These are phyloP conservation scores for Hebeloma cylindrosporum DNA, from an alignment of 768 basidiomycete species.

Conservation along the genomic window DNA sequence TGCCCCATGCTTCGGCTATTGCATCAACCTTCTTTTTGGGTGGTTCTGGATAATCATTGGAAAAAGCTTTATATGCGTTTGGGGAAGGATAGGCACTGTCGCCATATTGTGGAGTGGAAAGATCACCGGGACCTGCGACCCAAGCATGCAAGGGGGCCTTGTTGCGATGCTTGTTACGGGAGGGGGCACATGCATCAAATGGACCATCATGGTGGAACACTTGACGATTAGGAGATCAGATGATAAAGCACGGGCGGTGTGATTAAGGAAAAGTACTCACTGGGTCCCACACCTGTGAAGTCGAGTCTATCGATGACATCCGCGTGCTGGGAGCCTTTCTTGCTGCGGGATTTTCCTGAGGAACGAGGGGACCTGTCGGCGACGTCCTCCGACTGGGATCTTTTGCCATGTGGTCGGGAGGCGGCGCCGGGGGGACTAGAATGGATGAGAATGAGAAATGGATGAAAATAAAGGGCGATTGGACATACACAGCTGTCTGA, in stretches of 20 bases:
- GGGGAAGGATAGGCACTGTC: slow-evolving; percentile 56
- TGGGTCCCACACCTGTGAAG: slow-evolving; percentile 80
- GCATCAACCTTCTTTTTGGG: slow-evolving; percentile 88
- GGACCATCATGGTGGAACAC: slow-evolving; percentile 94
- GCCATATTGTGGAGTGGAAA: slow-evolving; percentile 33
- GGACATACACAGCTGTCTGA: slow-evolving; percentile 53
- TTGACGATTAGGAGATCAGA: slow-evolving; percentile 31
- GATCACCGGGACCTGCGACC: slow-evolving; percentile 43
- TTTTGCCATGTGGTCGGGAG: slow-evolving; percentile 36
- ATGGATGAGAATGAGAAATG: slow-evolving; percentile 16
- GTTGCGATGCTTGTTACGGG: slow-evolving; percentile 77
- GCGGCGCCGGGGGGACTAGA: slow-evolving; percentile 21
- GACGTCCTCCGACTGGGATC: slow-evolving; percentile 51
- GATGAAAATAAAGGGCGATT: slow-evolving; percentile 9
- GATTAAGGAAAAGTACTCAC: slow-evolving; percentile 44
- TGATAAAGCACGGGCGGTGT: slow-evolving; percentile 8
- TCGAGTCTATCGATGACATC: slow-evolving; percentile 91
- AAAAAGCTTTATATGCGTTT: slow-evolving; percentile 45
- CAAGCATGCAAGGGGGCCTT: slow-evolving; percentile 86
- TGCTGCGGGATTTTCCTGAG: slow-evolving; percentile 45
- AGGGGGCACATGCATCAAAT: slow-evolving; percentile 89
- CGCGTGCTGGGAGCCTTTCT: slow-evolving; percentile 80
- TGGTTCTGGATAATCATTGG: slow-evolving; percentile 53
- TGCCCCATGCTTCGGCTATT: slow-evolving; percentile 91
- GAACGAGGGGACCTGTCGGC: slow-evolving; percentile 32